A percentile compares a stretch with the other conserved stretches of the same genome.
Evolutionary conservation across 768 basidiomycete genomes (phyloP).

Genomic region (Infundibulicybe gibba): DNA sequence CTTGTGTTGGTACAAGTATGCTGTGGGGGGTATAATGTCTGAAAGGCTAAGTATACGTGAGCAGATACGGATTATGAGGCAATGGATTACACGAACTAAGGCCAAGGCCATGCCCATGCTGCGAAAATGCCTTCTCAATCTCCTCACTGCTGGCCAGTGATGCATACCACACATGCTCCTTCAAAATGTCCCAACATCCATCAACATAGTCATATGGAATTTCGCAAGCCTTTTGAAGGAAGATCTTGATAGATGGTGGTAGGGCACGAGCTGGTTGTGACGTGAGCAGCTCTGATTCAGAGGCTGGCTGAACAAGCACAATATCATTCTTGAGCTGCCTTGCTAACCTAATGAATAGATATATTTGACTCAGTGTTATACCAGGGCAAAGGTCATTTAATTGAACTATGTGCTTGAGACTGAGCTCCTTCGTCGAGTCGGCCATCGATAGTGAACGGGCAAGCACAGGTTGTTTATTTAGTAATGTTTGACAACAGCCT

Average conservation of each 20-base stretch:
- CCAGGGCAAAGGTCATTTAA: no score
- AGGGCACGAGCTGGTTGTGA: neutral
- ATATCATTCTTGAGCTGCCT: neutral
- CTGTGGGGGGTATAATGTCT: constrained; percentile 6
- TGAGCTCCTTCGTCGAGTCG: no score
- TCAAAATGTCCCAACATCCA: neutral
- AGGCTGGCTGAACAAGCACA: neutral
- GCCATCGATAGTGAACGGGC: no score
- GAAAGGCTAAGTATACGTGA: neutral
- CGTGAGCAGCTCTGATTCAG: neutral
- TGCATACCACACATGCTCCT: neutral
- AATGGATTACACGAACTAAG: neutral
- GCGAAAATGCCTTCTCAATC: neutral
- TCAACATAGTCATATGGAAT: neutral
- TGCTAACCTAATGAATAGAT: neutral
- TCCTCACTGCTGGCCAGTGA: no score
- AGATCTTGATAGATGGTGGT: neutral
- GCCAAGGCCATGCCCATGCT: neutral
- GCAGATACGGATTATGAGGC: neutral
- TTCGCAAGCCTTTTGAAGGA: neutral
- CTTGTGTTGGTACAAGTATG: constrained; percentile 4
- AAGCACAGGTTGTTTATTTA: no score
- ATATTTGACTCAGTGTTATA: neutral
- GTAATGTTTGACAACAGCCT: no score
- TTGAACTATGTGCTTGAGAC: no score